Evolutionary conservation across 179 eudicot genomes (phyloP).

Genomic region (Silene noctiflora): DNA sequence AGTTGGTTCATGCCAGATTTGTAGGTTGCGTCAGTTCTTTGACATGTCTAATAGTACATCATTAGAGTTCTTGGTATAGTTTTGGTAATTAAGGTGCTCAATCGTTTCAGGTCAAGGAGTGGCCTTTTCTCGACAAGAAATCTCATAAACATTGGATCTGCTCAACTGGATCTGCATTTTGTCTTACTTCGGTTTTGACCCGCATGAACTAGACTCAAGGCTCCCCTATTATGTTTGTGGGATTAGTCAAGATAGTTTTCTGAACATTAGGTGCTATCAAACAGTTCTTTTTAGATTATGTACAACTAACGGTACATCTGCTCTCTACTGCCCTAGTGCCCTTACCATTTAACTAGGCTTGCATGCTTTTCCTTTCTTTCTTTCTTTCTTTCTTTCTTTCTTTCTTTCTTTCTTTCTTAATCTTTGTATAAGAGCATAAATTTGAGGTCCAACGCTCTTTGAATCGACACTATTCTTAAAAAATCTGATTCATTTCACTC

Average conservation of each 20-base stretch:
- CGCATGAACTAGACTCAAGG: not conserved
- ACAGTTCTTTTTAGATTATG: slow-evolving; percentile 1
- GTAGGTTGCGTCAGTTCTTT: not conserved
- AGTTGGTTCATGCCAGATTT: not conserved
- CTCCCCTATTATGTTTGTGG: not conserved
- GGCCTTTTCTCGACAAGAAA: not conserved
- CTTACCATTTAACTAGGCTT: not conserved
- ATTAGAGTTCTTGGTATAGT: not conserved
- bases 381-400: not conserved
- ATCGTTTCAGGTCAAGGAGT: not conserved
- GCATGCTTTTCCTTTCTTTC: not conserved
- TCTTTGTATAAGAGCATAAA: no score
- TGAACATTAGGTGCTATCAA: not conserved
- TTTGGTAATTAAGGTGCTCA: not conserved
- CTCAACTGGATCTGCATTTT: not conserved
- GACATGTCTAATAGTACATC: not conserved
- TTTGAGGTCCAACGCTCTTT: not conserved
- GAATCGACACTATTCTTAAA: no score
- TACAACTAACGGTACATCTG: slow-evolving; percentile 11
- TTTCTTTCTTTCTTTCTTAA: no score
- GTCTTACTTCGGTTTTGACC: not conserved
- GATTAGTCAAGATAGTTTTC: slow-evolving; percentile 13
- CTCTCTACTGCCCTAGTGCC: not conserved
- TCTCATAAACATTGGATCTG: not conserved
- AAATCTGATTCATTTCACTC: no score